Percentiles rank a stretch among this genome's conserved stretches.
These are phyloP conservation scores for Aspergillus viridinutans DNA, from an alignment of 2,329 filamentous ascomycete genomes.

Conservation along the genomic window DNA sequence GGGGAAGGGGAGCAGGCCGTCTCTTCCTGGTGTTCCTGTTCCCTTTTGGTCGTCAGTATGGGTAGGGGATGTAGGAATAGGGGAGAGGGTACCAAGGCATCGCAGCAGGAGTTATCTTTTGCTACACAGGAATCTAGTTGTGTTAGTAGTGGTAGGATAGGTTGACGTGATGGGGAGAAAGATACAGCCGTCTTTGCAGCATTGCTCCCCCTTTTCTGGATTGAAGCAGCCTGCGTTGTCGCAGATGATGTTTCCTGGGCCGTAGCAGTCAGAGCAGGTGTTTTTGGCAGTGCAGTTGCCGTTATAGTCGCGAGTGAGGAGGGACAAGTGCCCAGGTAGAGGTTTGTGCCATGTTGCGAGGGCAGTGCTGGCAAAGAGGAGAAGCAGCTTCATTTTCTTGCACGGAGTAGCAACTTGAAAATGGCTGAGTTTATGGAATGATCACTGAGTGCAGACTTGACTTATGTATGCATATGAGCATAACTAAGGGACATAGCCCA, in stretches of 20 bases:
- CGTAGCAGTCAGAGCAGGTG: slow-evolving; percentile 7
- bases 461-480: too few relatives aligned
- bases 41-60: not conserved
- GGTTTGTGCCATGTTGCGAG: not conserved
- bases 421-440: too few relatives aligned
- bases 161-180: not conserved
- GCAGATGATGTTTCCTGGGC: slow-evolving; percentile 5
- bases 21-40: not conserved
- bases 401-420: too few relatives aligned
- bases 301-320: not conserved
- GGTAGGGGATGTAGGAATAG: not conserved
- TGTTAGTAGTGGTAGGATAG: not conserved
- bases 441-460: too few relatives aligned
- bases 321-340: not conserved
- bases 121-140: not conserved
- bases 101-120: not conserved
- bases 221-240: slow-evolving; percentile 8
- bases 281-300: not conserved
- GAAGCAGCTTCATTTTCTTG: not conserved
- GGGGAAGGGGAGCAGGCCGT: not conserved
- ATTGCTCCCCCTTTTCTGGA: slow-evolving; percentile 4
- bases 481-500: too few relatives aligned
- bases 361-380: not conserved
- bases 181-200: slow-evolving; percentile 5
- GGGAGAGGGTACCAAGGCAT: not conserved